These are phyloP conservation scores for Penium margaritaceum DNA, from an alignment of 139 green algal genomes.

Conservation along the genomic window DNA sequence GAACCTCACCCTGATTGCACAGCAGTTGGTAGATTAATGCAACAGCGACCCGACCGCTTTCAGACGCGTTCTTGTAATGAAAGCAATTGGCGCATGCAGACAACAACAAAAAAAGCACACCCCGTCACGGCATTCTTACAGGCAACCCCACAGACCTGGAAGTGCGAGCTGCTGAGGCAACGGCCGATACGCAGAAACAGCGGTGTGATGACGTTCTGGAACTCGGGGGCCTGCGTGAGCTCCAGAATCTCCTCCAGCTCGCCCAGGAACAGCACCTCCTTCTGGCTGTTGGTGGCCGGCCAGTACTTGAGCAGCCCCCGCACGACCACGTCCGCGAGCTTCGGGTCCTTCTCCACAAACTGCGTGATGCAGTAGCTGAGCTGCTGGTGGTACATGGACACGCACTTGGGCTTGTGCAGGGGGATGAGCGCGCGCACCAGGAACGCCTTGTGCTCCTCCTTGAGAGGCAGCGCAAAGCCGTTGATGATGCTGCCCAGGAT, in stretches of 20 bases:
- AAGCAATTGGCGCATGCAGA: no score
- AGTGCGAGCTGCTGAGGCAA: conserved; percentile 75
- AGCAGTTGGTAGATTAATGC: no score
- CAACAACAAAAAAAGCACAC: no score
- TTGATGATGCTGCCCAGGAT: conserved; percentile 98
- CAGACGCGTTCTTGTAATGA: no score
- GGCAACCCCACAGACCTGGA: no score
- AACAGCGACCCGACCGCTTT: no score
- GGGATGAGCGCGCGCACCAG: conserved; percentile 85
- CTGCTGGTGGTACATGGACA: conserved; percentile 96
- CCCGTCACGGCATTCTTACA: no score
- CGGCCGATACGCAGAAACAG: conserved; percentile 84
- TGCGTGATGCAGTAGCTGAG: conserved; percentile 97
- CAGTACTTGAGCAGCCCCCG: conserved; percentile 88
- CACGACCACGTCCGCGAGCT: conserved; percentile 86
- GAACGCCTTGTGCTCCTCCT: conserved; percentile 81
- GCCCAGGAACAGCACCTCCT: conserved; percentile 96
- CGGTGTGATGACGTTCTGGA: conserved; percentile 77
- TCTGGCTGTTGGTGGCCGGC: conserved; percentile 96
- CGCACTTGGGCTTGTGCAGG: conserved; percentile 97
- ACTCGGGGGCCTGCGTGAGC: conserved; percentile 85
- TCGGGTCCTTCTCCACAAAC: conserved; percentile 99
- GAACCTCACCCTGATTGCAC: no score
- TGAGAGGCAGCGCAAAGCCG: conserved; percentile 95
- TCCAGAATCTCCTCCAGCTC: conserved; percentile 98